Conservation (phyloP, 2,329 filamentous ascomycete species). For the Coniella vitis region DNA sequence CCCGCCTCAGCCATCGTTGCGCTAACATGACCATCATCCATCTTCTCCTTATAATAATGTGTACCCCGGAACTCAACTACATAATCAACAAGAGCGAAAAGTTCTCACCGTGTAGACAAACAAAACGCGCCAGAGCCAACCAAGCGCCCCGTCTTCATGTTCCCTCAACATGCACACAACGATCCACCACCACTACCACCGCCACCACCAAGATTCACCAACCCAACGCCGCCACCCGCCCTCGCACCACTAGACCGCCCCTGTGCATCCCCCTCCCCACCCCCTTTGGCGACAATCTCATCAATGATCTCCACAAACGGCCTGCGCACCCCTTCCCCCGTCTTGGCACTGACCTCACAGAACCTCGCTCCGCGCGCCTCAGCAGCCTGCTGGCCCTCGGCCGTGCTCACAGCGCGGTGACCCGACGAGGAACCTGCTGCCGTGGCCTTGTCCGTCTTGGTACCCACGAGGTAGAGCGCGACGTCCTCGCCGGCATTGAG, state of each 20-base stretch:
- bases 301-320: constrained; percentile 48
- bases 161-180: constrained; percentile 21
- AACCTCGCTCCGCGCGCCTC: constrained; percentile 38
- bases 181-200: not conserved
- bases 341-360: constrained; percentile 49
- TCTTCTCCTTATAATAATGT: too few species aligned
- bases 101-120: too few species aligned
- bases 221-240: constrained; percentile 20
- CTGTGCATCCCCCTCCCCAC: constrained; percentile 23
- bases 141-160: too few species aligned
- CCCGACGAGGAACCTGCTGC: too few species aligned
- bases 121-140: too few species aligned
- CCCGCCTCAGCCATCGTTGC: too few species aligned
- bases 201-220: constrained; percentile 23
- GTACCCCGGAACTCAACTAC: too few species aligned
- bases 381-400: constrained; percentile 42
- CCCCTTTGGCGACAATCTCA: constrained; percentile 38
- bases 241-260: too few species aligned
- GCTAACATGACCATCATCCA: too few species aligned
- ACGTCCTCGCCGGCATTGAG: constrained; percentile 41
- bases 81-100: too few species aligned
- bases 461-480: constrained; percentile 45
- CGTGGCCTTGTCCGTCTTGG: constrained; percentile 42
- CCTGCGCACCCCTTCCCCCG: constrained; percentile 41
- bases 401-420: constrained; percentile 35